Base-by-base conservation (phyloP, 1,139 yeast genomes). In the Geotrichum klebahnii region DNA sequence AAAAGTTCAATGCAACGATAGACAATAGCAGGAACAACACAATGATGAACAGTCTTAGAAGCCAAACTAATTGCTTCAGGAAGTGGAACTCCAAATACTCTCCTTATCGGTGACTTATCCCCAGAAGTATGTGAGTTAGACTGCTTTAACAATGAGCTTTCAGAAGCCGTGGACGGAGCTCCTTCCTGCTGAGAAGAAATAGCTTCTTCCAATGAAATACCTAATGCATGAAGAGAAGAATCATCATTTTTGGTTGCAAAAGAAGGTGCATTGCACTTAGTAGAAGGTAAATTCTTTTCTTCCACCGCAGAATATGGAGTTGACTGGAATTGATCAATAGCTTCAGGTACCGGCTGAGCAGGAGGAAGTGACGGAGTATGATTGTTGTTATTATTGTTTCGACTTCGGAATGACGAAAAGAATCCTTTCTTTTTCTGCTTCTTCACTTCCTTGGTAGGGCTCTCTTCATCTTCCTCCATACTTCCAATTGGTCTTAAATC, bases 1-100 rank as follows among this genome's bases (percentile, higher is more conserved):
- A 92, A 72, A 58, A 76, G 85, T 53, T 81, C 87, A 40, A 92
- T 65, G 61, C 96, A 88, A 53, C 96, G 72, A 61, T 71, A 84
- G 22, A 88, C 79, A 9, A 92, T 80, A 41, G 92, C 81, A 1
- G 98, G 97, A 8, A 92, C 79, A 19, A 60, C 61, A 16, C 63
- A 60, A 6, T 63, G 67, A 28, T 62, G 59, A 24, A 57, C 48
- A 3, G 54, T 51, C 63, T 69, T 56, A 70, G 78, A 37, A 72
- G 77, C 35, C 82, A 82, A 42, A 76, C 64, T 42, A 45, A 76
- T 70, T 0, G 85, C 83, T 26, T 73, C 76, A 2, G 68, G 70
- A 17, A 90, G 61, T 1, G 84, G 78, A 19, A 82, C 72, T 0
- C 95, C 95, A 69, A 89, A 89, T 2, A 86, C 70, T 23, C 49